These are phyloP conservation scores for Boletus subcaerulescens DNA, from an alignment of 768 basidiomycete genomes.

Conservation along the genomic window DNA sequence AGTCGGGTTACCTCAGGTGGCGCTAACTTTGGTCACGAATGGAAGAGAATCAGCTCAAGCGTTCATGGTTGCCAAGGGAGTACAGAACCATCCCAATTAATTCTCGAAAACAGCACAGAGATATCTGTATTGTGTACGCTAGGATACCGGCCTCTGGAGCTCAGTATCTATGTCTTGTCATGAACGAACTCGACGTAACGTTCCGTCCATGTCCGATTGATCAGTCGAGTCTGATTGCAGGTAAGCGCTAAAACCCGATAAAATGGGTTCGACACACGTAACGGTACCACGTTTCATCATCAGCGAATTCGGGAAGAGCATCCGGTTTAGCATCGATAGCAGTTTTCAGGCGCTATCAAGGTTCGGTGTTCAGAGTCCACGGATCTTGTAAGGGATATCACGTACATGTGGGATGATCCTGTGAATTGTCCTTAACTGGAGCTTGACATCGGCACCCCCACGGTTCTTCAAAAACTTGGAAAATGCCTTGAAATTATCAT, in stretches of 20 bases:
- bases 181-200: slow-evolving; percentile 25
- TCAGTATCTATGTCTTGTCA: slow-evolving; percentile 1
- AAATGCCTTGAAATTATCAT: slow-evolving; percentile 41
- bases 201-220: slow-evolving; percentile 24
- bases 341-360: slow-evolving; percentile 32
- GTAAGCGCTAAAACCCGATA: background rate
- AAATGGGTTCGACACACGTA: slow-evolving; percentile 18
- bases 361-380: background rate
- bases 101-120: background rate
- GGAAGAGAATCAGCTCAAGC: background rate
- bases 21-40: background rate
- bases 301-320: slow-evolving; percentile 34
- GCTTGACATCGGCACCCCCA: slow-evolving; percentile 22
- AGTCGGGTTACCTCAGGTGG: background rate
- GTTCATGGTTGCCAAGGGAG: background rate
- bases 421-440: slow-evolving; percentile 24
- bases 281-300: slow-evolving; percentile 35
- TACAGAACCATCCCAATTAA: background rate
- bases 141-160: background rate
- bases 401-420: slow-evolving; percentile 42
- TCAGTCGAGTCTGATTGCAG: slow-evolving; percentile 14
- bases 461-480: slow-evolving; percentile 31
- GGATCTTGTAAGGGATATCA: background rate
- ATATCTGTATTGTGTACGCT: background rate
- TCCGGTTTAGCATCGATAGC: slow-evolving; percentile 24